These are phyloP conservation scores for Primulina huaijiensis DNA, from an alignment of 257 asterid genomes.

Conservation along the genomic window DNA sequence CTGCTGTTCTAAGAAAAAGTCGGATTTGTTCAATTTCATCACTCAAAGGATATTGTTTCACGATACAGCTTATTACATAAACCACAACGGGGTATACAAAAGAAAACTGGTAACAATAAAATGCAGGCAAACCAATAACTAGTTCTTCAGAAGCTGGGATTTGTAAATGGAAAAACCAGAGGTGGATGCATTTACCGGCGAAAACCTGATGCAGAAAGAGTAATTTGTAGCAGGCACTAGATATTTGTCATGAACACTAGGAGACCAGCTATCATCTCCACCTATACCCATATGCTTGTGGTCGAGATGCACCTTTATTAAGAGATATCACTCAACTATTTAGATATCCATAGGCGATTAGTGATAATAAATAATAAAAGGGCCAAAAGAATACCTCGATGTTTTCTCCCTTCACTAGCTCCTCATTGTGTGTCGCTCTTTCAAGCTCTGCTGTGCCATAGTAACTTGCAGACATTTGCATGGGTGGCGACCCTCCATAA, in stretches of 20 bases:
- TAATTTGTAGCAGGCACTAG: conserved; percentile 74
- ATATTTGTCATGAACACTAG: conserved; percentile 72
- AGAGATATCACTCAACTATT: conserved; percentile 3
- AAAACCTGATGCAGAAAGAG: conserved; percentile 67
- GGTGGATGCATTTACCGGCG: conserved; percentile 47
- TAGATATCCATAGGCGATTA: neutral
- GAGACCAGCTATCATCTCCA: conserved; percentile 99
- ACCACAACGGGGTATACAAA: too few relatives aligned
- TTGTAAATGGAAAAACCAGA: conserved; percentile 51
- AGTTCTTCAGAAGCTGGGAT: conserved; percentile 41
- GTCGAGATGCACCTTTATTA: conserved; percentile 87
- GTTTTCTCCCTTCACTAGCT: conserved; percentile 64
- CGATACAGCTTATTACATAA: too few relatives aligned
- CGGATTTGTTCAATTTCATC: neutral
- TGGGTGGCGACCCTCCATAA: conserved; percentile 66
- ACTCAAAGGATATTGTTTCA: too few relatives aligned
- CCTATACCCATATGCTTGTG: conserved; percentile 95
- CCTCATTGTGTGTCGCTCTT: conserved; percentile 63
- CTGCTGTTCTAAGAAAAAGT: too few relatives aligned
- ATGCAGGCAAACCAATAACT: conserved; percentile 1
- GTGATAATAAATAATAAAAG: neutral
- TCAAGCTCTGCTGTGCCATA: conserved; percentile 93
- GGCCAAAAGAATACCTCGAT: conserved; percentile 59
- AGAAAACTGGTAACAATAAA: neutral
- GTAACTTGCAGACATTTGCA: conserved; percentile 94